phyloP scores from a whole-genome alignment of 192 early-diverging fungal species.

The Rhizophagus sp. region DNA sequence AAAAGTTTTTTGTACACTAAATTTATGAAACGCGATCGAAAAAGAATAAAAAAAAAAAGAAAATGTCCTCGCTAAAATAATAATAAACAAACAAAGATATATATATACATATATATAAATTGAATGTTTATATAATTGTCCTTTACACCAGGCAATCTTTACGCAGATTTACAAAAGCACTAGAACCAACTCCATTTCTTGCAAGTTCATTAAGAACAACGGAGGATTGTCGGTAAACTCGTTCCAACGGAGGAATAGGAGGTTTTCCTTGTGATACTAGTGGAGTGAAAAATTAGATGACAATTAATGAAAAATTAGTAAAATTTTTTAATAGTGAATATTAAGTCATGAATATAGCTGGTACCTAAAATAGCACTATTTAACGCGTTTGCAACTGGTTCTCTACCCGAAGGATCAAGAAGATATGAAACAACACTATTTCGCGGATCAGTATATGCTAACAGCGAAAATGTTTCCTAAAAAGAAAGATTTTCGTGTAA shows the following conservation, averaged over 20 bases:
- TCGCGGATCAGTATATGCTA: constrained; percentile 67
- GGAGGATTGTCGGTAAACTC: constrained; percentile 42
- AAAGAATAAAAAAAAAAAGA: not conserved
- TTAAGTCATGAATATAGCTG: not conserved
- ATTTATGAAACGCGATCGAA: not conserved
- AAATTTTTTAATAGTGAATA: constrained; percentile 2
- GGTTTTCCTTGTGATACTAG: constrained; percentile 58
- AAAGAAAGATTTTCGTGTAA: constrained; percentile 23
- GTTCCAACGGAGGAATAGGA: constrained; percentile 58
- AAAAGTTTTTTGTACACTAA: not conserved
- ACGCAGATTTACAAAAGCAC: constrained; percentile 48
- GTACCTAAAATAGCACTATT: constrained; percentile 70
- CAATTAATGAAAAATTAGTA: not conserved
- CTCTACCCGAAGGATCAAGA: constrained; percentile 54
- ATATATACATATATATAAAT: not conserved
- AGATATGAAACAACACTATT: constrained; percentile 51
- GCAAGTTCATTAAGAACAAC: constrained; percentile 39
- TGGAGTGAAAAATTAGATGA: not conserved
- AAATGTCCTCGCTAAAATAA: not conserved
- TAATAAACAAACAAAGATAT: not conserved
- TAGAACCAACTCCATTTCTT: constrained; percentile 38
- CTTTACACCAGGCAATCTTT: constrained; percentile 38
- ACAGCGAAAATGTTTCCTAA: constrained; percentile 68
- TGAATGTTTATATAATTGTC: not conserved
- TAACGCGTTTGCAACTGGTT: constrained; percentile 62